A percentile compares a stretch with the other conserved stretches of the same genome.
Conservation (phyloP, 2,329 filamentous ascomycete species). For the Aurifilum marmelostoma region DNA sequence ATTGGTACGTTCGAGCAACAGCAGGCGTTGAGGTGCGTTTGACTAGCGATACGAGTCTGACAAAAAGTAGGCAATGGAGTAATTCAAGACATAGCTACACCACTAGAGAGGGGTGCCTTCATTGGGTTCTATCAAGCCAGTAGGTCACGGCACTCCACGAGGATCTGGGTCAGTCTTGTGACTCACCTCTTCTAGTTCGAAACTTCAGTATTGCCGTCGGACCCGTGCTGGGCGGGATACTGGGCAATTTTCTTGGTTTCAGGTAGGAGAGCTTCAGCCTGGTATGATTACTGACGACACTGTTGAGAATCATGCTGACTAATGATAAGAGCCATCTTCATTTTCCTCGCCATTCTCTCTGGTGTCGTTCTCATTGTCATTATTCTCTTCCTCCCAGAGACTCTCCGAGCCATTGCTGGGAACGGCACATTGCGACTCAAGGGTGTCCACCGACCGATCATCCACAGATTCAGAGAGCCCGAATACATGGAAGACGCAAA, state of each 20-base stretch:
- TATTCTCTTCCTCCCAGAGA: slow-evolving; percentile 46
- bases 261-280: slow-evolving; percentile 34
- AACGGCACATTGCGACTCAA: slow-evolving; percentile 43
- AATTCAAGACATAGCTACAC: slow-evolving; percentile 39
- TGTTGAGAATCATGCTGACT: slow-evolving; percentile 50
- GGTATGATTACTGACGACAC: background rate
- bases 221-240: slow-evolving; percentile 39
- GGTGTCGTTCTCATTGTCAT: slow-evolving; percentile 42
- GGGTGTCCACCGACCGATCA: slow-evolving; percentile 45
- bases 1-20: slow-evolving; percentile 41
- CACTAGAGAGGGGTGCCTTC: slow-evolving; percentile 36
- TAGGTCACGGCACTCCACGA: slow-evolving; percentile 24
- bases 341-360: slow-evolving; percentile 33
- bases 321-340: slow-evolving; percentile 42
- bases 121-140: slow-evolving; percentile 41
- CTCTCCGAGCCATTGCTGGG: slow-evolving; percentile 42
- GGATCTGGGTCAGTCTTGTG: fast-evolving
- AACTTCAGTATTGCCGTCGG: slow-evolving; percentile 38
- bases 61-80: slow-evolving; percentile 36
- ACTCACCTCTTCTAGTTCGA: slow-evolving; percentile 28
- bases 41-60: slow-evolving; percentile 13
- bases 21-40: no score
- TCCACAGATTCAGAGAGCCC: slow-evolving; percentile 36
- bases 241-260: slow-evolving; percentile 37
- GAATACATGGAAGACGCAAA: slow-evolving; percentile 13